phyloP scores from a whole-genome alignment of 164 flowering plant genomes.

The Tetrastigma voinierianum region DNA sequence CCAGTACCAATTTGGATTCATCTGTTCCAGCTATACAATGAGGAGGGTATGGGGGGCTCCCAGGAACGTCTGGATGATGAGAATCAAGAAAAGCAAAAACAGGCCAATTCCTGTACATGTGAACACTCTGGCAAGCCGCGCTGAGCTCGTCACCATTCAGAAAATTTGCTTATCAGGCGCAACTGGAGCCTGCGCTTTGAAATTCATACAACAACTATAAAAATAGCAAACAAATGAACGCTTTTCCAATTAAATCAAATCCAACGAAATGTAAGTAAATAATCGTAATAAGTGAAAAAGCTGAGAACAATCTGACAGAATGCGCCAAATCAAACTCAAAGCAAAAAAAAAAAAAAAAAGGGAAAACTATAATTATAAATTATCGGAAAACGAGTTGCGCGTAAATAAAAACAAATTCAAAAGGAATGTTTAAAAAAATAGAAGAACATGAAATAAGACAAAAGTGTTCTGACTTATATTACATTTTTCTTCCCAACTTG shows the following conservation, averaged over 20 bases:
- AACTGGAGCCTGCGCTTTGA: constrained; percentile 89
- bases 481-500: too few relatives aligned
- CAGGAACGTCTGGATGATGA: constrained; percentile 85
- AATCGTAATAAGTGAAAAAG: neutral
- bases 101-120: constrained; percentile 81
- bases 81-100: constrained; percentile 75
- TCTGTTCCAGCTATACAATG: constrained; percentile 87
- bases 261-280: neutral
- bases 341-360: neutral
- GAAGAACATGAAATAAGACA: too few relatives aligned
- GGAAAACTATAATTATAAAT: too few relatives aligned
- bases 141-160: constrained; percentile 75
- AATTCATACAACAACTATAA: neutral
- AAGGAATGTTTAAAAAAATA: too few relatives aligned
- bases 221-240: neutral
- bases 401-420: too few relatives aligned
- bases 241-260: too few relatives aligned
- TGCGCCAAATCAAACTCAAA: neutral
- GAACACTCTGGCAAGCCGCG: constrained; percentile 54
- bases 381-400: too few relatives aligned
- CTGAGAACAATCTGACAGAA: neutral
- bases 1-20: constrained; percentile 49
- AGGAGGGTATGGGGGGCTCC: constrained; percentile 88
- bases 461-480: too few relatives aligned
- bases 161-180: constrained; percentile 65